phyloP scores from a whole-genome alignment of 2,329 filamentous ascomycete species.

The Aspergillus ruber region DNA sequence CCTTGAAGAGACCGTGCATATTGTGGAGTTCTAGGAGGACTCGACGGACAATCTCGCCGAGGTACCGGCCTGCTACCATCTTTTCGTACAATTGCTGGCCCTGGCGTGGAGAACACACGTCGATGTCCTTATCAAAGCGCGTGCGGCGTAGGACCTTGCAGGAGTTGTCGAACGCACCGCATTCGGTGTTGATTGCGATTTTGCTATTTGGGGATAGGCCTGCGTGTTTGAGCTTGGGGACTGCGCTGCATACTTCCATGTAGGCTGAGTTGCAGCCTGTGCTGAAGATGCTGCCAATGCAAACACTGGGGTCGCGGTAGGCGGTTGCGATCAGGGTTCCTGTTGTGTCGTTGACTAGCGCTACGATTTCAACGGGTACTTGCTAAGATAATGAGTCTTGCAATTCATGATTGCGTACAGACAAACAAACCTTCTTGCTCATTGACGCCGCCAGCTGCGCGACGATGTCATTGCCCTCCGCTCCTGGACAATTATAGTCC shows the following conservation, averaged over 20 bases:
- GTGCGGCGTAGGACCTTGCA: slow-evolving; percentile 73
- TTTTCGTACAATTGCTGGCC: slow-evolving; percentile 94
- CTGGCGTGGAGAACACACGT: slow-evolving; percentile 80
- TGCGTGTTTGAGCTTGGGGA: slow-evolving; percentile 79
- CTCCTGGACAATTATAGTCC: slow-evolving; percentile 80
- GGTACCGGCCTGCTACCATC: slow-evolving; percentile 89
- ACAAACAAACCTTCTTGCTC: slow-evolving; percentile 48
- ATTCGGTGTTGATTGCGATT: slow-evolving; percentile 92
- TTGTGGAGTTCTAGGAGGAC: slow-evolving; percentile 78
- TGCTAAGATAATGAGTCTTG: slow-evolving; percentile 44
- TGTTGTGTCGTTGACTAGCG: slow-evolving; percentile 89
- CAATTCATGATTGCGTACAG: background rate
- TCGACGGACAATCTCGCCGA: slow-evolving; percentile 86
- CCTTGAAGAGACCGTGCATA: slow-evolving; percentile 67
- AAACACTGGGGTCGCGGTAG: slow-evolving; percentile 80
- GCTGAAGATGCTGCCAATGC: slow-evolving; percentile 90
- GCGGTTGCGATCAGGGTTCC: slow-evolving; percentile 87
- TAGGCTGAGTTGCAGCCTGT: slow-evolving; percentile 95
- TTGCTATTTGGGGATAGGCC: slow-evolving; percentile 67
- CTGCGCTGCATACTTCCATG: slow-evolving; percentile 77
- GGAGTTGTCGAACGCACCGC: slow-evolving; percentile 87
- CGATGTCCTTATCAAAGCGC: slow-evolving; percentile 65
- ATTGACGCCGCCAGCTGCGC: slow-evolving; percentile 73
- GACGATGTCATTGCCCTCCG: slow-evolving; percentile 79
- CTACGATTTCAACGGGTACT: slow-evolving; percentile 76